A percentile compares a stretch with the other conserved stretches of the same genome.
Conservation (phyloP, 2,329 filamentous ascomycete species). For the Talaromyces islandicus region DNA sequence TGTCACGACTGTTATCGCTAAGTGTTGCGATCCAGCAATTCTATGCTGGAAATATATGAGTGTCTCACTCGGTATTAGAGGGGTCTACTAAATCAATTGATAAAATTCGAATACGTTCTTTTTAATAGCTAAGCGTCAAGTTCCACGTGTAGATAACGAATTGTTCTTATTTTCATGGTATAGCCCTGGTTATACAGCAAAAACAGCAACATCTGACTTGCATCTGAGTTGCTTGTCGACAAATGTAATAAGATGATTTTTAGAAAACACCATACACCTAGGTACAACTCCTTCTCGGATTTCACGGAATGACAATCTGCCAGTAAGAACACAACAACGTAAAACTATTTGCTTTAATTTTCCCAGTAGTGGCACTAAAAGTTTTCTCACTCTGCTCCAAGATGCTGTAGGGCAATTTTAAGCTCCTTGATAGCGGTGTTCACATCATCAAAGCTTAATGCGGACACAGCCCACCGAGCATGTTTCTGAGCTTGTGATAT, state of each 20-base stretch:
- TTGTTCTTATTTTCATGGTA: neutral
- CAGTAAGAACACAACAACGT: neutral
- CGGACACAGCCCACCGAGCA: constrained; percentile 93
- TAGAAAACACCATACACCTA: neutral
- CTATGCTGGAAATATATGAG: no score
- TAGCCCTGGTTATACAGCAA: neutral
- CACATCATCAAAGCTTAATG: constrained; percentile 93
- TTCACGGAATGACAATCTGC: neutral
- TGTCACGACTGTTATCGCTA: no score
- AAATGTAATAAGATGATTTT: neutral
- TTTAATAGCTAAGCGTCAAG: neutral
- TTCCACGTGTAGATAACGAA: neutral
- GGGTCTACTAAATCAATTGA: no score
- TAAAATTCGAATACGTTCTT: no score
- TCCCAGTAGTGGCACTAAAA: neutral
- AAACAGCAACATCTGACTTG: neutral
- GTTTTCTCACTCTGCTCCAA: constrained; percentile 56
- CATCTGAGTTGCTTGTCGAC: neutral
- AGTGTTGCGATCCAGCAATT: no score
- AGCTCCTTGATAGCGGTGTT: constrained; percentile 83
- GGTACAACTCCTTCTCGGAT: neutral
- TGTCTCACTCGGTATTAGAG: no score
- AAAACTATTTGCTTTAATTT: neutral
- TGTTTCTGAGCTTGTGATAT: constrained; percentile 86
- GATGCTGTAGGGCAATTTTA: constrained; percentile 61